These are phyloP conservation scores for Coriolopsis trogii DNA, from an alignment of 1,284 basidiomycete genomes.

Conservation along the genomic window DNA sequence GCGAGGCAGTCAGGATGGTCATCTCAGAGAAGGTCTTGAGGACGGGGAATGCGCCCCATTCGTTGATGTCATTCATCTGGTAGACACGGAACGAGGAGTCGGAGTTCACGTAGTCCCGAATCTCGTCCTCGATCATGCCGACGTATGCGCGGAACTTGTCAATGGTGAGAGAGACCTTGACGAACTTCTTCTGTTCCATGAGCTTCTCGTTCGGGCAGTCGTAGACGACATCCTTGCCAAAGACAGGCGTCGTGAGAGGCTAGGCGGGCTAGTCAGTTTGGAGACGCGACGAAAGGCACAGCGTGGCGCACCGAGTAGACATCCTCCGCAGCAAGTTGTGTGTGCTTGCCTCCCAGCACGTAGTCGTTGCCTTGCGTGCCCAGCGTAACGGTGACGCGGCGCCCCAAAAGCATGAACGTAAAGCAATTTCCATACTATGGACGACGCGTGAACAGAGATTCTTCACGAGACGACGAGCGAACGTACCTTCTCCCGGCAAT, in stretches of 20 bases:
- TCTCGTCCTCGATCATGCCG: conserved; percentile 88
- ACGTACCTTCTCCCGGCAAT: conserved; percentile 81
- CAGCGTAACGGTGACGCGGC: conserved; percentile 89
- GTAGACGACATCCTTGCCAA: conserved; percentile 98
- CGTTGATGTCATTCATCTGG: conserved; percentile 64
- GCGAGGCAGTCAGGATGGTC: conserved; percentile 92
- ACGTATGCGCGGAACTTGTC: conserved; percentile 95
- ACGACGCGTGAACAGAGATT: not conserved
- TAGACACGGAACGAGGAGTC: conserved; percentile 64
- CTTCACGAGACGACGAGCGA: not conserved
- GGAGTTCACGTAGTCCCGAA: conserved; percentile 68
- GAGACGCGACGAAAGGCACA: not conserved
- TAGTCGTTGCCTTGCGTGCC: conserved; percentile 95
- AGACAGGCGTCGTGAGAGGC: conserved; percentile 91
- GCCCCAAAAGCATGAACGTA: conserved; percentile 90
- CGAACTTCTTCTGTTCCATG: conserved; percentile 99
- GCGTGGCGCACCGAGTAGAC: conserved; percentile 80
- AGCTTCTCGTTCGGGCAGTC: conserved; percentile 95
- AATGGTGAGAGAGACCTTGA: conserved; percentile 90
- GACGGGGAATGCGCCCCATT: conserved; percentile 76
- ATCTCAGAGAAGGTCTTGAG: conserved; percentile 87
- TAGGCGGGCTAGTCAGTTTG: conserved; percentile 33
- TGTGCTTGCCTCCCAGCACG: conserved; percentile 91
- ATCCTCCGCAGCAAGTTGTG: conserved; percentile 93
- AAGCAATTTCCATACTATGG: conserved; percentile 80